Evolutionary conservation across 2,329 filamentous ascomycete genomes (phyloP).

Genomic region (Alternaria alternata): DNA sequence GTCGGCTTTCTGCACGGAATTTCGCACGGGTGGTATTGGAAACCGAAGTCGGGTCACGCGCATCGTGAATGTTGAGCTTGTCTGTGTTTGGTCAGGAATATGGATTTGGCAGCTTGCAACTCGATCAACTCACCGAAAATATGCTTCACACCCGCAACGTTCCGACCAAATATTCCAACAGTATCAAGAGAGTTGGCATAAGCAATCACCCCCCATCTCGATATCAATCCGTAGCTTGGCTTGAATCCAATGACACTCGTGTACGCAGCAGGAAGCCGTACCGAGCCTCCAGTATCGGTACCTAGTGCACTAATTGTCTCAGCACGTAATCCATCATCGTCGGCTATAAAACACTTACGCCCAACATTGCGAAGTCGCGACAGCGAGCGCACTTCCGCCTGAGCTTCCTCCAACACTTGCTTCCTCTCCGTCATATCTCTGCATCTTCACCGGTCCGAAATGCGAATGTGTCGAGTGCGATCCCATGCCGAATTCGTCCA

Average conservation of each 20-base stretch:
- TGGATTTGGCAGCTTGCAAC: not conserved
- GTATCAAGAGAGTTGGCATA: slow-evolving; percentile 95
- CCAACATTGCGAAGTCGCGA: slow-evolving; percentile 70
- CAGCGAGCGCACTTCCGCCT: slow-evolving; percentile 88
- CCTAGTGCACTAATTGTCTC: slow-evolving; percentile 70
- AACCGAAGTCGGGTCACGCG: slow-evolving; percentile 78
- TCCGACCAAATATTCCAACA: slow-evolving; percentile 75
- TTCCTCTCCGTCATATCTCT: slow-evolving; percentile 56
- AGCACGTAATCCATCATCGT: slow-evolving; percentile 14
- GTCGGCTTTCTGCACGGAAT: slow-evolving; percentile 8
- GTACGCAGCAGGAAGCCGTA: slow-evolving; percentile 87
- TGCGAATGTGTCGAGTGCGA: slow-evolving; percentile 77
- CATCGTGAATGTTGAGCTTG: slow-evolving; percentile 67
- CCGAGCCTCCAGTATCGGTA: slow-evolving; percentile 91
- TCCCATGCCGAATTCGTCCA: slow-evolving; percentile 97
- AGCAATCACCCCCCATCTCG: slow-evolving; percentile 83
- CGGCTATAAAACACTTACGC: slow-evolving; percentile 54
- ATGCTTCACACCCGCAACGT: slow-evolving; percentile 57
- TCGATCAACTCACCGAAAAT: slow-evolving; percentile 50
- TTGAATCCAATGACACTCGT: slow-evolving; percentile 86
- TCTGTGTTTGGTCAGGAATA: slow-evolving; percentile 43
- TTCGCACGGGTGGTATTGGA: slow-evolving; percentile 62
- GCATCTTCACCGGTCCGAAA: slow-evolving; percentile 66
- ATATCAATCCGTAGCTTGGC: slow-evolving; percentile 88
- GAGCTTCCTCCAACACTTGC: slow-evolving; percentile 68